Percentiles rank a stretch among this genome's conserved stretches.
Evolutionary conservation across 2,329 filamentous ascomycete genomes (phyloP).

Genomic region (Trichoderma lentiforme): DNA sequence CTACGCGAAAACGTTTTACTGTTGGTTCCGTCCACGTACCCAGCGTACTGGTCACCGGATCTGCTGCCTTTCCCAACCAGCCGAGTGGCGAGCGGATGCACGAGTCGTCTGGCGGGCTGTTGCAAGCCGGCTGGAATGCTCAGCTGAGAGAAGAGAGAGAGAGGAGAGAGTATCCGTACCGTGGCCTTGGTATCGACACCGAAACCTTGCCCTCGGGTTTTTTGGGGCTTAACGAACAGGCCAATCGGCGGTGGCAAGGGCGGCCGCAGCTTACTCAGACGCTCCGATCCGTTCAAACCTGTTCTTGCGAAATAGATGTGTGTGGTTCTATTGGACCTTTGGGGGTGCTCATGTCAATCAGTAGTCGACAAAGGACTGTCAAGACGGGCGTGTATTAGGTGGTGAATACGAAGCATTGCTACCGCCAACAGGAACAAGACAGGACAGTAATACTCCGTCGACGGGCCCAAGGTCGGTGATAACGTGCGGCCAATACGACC

Average conservation of each 20-base stretch:
- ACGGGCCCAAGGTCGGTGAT: neutral
- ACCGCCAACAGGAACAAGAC: neutral
- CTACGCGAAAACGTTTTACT: neutral
- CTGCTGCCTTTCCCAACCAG: neutral
- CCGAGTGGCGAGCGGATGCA: neutral
- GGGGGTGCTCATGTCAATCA: neutral
- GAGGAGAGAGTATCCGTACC: neutral
- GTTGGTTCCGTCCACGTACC: neutral
- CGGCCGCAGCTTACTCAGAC: neutral
- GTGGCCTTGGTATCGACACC: conserved; percentile 12
- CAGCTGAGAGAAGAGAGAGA: neutral
- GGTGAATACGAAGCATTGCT: neutral
- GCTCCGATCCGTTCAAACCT: neutral
- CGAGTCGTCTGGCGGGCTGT: neutral
- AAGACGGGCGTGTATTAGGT: neutral
- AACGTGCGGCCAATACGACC: neutral
- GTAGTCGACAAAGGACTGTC: neutral
- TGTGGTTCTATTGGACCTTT: neutral
- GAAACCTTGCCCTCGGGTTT: conserved; percentile 5
- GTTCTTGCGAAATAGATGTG: neutral
- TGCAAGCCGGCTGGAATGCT: neutral
- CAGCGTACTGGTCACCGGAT: conserved; percentile 7
- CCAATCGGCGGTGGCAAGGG: neutral
- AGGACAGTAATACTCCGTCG: neutral
- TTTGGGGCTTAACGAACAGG: neutral